Evolutionary conservation across 2,329 filamentous ascomycete species (phyloP), one percentile per base, ranked within the genome.

Genomic region (Aphanocladium album): DNA sequence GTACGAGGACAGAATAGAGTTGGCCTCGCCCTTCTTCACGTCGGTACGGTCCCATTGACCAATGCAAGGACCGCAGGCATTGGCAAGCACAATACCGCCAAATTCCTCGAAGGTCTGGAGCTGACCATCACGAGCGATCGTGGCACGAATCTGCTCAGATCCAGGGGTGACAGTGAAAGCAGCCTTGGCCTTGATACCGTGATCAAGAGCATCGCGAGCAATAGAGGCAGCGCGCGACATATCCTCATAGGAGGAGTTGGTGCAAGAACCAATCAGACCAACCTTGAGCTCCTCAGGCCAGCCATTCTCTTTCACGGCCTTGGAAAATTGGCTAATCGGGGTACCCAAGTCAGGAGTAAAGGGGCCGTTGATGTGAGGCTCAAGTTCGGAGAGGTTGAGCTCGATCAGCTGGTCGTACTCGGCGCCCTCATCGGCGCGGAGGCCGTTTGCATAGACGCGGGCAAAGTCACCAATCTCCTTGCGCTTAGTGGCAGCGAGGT

Each of bases 301-400:
- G 77, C 88, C 86, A 81, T 99, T 96, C 72, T 88, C 87, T 82
- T 96, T 92, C 72, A 93, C 93, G 67, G 91, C 91, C 72, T 96
- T 89, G 79, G 90, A 91, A 82, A 98, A 96, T 82, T 97, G 95
- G 79, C 91, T 96, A 76, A 99, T 96, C 56, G 95, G 95, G 8
- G 95, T 98, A 60, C 92, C 93, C 79, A 99, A 83, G 86, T 99
- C 95, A 64, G 95, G 95, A 30, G 95, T 99, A 86, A 98, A 98
- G 66, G 95, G 95, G 67, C 95, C 95, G 82, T 99, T 99, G 82
- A 99, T 92, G 76, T 98, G 91, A 67, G 95, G 95, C 83, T 99
- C 95, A 53, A 99, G 89, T 78, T 93, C 90, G 62, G 86, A 89
- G 60, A 99, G 86, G 83, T 99, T 93, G 79, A 99, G 91, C 80